Evolutionary conservation across 257 asterid genomes (phyloP), one percentile per base, ranked within the genome.

Genomic region (Mitragyna speciosa): DNA sequence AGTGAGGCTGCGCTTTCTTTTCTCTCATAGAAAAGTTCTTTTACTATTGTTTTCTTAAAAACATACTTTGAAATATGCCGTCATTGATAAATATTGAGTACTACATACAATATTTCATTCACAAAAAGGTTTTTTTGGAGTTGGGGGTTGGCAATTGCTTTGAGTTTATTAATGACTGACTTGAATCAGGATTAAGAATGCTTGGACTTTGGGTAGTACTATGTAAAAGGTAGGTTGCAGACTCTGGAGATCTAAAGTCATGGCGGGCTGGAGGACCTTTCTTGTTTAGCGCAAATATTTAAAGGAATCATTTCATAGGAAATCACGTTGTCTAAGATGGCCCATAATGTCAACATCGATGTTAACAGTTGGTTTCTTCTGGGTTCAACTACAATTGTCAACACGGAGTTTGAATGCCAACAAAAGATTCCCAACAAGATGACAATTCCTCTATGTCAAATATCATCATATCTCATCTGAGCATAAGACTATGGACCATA

Each of bases 401-500:
- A 87, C 87, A 64, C 83, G 79, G 78, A 45, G 76, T 84, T 70
- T 65, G 84, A 85, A 82, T 75, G 75, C 87, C 89, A 39, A 76
- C 73, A 78, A 82, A 82, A 80, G 82, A 82, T 75, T 77, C 85
- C 84, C 78, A 79, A 39, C 74, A 63, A 79, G 52, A 75, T 73
- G 28, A 70, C 73, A 54, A n/a, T 41, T 73, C 49, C 11, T 30
- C 33, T 10, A 61, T 58, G 84, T 87, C 88, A 82, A 87, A 72
- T 45, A 17, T 72, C 76, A 49, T 30, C 59, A 43, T 52, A 24
- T 41, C 14, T 45, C 54, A 64, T 12, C 41, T 28, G 17, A 63
- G 63, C 6, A 8, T 19, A 6, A 19, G 8, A 19, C 19, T 54
- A 59, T 11, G 64, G 64, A 58, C 28, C 0, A 0, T 4, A 51